phyloP scores from a whole-genome alignment of 108 stramenopile genomes.

The Fistulifera pelliculosa region DNA sequence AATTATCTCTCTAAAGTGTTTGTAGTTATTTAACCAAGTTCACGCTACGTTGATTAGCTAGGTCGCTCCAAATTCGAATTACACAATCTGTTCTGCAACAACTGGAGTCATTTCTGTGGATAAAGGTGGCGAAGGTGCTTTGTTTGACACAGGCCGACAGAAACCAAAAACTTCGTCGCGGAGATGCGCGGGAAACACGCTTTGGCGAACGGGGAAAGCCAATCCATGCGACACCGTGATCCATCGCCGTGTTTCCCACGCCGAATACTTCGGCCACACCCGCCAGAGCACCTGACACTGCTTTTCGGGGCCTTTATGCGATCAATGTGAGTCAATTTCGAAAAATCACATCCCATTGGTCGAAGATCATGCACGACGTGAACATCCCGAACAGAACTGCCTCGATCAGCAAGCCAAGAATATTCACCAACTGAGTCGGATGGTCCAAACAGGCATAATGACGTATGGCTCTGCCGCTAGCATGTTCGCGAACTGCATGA shows the following conservation, averaged over 20 bases:
- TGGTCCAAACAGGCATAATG: slow-evolving; percentile 53
- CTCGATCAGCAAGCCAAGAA: slow-evolving; percentile 65
- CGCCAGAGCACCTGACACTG: slow-evolving; percentile 23
- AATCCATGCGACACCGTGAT: slow-evolving; percentile 50
- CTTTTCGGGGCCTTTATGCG: slow-evolving; percentile 80
- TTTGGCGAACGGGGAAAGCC: slow-evolving; percentile 72
- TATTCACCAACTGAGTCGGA: slow-evolving; percentile 51
- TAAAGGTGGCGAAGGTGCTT: slow-evolving; percentile 5
- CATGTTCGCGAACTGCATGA: slow-evolving; percentile 21
- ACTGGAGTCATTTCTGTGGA: slow-evolving; percentile 14
- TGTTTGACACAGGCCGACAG: slow-evolving; percentile 37
- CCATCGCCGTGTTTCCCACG: slow-evolving; percentile 12
- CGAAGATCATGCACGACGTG: slow-evolving; percentile 96
- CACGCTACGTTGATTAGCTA: neutral
- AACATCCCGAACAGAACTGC: slow-evolving; percentile 94
- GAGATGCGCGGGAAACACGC: slow-evolving; percentile 49
- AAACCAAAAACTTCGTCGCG: slow-evolving; percentile 79
- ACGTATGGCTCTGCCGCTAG: slow-evolving; percentile 13
- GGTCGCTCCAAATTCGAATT: neutral
- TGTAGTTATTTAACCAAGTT: too few relatives aligned
- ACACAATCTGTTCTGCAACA: slow-evolving; percentile 34
- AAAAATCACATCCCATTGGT: slow-evolving; percentile 89
- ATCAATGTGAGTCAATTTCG: slow-evolving; percentile 95
- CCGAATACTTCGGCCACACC: slow-evolving; percentile 82
- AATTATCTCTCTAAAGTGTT: too few relatives aligned